Percentiles rank a stretch among this genome's conserved stretches.
These are phyloP conservation scores for Paracamarosporium sp. DNA, from an alignment of 2,329 filamentous ascomycete species.

Conservation along the genomic window DNA sequence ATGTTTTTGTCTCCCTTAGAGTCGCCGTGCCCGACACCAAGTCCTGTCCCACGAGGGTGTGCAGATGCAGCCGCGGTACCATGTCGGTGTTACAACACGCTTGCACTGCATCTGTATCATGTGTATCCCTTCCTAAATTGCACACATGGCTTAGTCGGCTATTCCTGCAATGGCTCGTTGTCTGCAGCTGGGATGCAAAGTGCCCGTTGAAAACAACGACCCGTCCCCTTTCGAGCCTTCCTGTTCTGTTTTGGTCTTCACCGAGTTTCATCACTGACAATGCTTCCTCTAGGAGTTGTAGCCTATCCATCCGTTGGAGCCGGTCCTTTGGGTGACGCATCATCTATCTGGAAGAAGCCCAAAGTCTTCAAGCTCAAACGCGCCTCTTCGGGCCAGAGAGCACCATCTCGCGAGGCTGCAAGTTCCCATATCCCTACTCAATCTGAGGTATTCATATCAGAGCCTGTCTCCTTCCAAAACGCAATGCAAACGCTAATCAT, in stretches of 20 bases:
- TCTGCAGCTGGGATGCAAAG: conserved; percentile 36
- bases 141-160: conserved; percentile 38
- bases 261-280: conserved; percentile 42
- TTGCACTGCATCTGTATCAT: conserved; percentile 38
- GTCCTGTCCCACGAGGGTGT: conserved; percentile 29
- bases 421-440: conserved; percentile 26
- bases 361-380: conserved; percentile 38
- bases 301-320: conserved; percentile 44
- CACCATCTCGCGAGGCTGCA: conserved; percentile 37
- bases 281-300: conserved; percentile 49
- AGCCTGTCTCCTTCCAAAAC: not conserved
- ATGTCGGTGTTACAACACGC: conserved; percentile 33
- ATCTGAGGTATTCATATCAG: conserved; percentile 1
- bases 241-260: conserved; percentile 20
- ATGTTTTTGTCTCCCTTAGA: conserved; percentile 3
- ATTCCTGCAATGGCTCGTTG: conserved; percentile 34
- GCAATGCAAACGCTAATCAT: conserved; percentile 3
- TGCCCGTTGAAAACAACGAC: conserved; percentile 40
- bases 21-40: conserved; percentile 17
- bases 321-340: conserved; percentile 39
- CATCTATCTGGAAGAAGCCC: conserved; percentile 42
- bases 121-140: conserved; percentile 37
- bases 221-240: conserved; percentile 33
- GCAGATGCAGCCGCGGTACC: conserved; percentile 36
- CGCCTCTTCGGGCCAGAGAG: conserved; percentile 32